Base-by-base conservation (phyloP, 2,329 filamentous ascomycete genomes). In the Graphiopsis chlorocephala region DNA sequence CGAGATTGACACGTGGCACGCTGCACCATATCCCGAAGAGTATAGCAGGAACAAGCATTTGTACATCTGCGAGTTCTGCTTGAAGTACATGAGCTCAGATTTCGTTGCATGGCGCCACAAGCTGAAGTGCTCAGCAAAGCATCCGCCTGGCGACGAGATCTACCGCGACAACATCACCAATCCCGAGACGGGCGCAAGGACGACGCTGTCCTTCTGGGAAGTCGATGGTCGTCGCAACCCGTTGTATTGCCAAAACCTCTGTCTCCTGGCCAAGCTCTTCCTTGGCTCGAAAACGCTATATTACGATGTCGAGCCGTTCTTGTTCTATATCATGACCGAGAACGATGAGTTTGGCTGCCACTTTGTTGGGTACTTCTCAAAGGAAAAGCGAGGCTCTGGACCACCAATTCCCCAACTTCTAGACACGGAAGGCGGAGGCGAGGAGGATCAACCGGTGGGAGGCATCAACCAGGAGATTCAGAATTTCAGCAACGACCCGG, bases 61-160 rank as follows among this genome's bases (percentile, higher is more conserved):
- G n/a, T 98, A 97, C 78, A 98, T 99, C 68, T 99, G 95, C 83
- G 96, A 99, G 77, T 99, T 98, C 78, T 99, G 95, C 76, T 83
- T 99, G 66, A 99, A 98, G 79, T 99, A 99, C 80, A 97, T 99
- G 93, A 97, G 96, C 78, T 98, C 95, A 20, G 94, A 97, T 76
- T 98, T 96, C 73, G 95, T 99, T 29, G 94, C 95, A 15, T 98
- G 94, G 92, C 87, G 95, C 61, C 95, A 99, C 79, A 98, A 98
- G 78, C 78, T 84, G 72, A 99, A 99, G 81, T 99, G 95, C 72
- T 91, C 92, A 6, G 93, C 93, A 38, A 98, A 98, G 77, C 93
- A 98, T 74, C 96, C 95, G 3, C 96, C 96, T 0, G 95, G 95
- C 26, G 95, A 99, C 73, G 95, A 99, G 76, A 98, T 99, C 58